phyloP scores from a whole-genome alignment of 108 stramenopile species.

The Nitzschia inconspicua region DNA sequence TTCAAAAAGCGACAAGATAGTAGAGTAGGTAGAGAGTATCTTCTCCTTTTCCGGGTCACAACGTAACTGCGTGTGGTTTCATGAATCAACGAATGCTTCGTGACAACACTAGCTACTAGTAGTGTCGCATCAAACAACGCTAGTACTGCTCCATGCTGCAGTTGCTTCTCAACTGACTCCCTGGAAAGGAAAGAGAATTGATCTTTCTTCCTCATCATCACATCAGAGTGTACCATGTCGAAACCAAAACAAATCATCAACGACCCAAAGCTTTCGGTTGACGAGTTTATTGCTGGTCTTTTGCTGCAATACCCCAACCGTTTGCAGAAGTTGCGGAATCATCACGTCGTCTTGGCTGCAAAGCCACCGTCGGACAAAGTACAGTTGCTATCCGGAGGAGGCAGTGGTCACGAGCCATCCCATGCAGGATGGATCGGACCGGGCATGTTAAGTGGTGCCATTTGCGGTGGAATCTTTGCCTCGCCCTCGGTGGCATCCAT shows the following conservation, averaged over 20 bases:
- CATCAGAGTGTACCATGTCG: conserved; percentile 12
- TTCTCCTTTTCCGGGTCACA: too few relatives aligned
- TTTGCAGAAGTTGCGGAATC: conserved; percentile 60
- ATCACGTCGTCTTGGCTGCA: conserved; percentile 56
- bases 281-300: conserved; percentile 75
- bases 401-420: conserved; percentile 96
- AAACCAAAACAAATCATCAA: conserved; percentile 86
- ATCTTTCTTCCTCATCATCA: too few relatives aligned
- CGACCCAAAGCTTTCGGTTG: conserved; percentile 61
- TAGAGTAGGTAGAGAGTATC: too few relatives aligned
- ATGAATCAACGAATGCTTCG: too few relatives aligned
- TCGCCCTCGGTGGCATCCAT: conserved; percentile 84
- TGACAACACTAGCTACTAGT: too few relatives aligned
- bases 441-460: conserved; percentile 94
- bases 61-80: too few relatives aligned
- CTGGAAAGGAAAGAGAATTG: too few relatives aligned
- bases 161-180: too few relatives aligned
- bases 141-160: too few relatives aligned
- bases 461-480: conserved; percentile 97
- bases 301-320: conserved; percentile 76
- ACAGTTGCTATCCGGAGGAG: conserved; percentile 89
- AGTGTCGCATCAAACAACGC: too few relatives aligned
- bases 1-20: too few relatives aligned
- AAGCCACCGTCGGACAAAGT: conserved; percentile 31
- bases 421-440: conserved; percentile 94